Base-by-base conservation (phyloP, 129 eudicot species). In the Gnaphalium uliginosum region DNA sequence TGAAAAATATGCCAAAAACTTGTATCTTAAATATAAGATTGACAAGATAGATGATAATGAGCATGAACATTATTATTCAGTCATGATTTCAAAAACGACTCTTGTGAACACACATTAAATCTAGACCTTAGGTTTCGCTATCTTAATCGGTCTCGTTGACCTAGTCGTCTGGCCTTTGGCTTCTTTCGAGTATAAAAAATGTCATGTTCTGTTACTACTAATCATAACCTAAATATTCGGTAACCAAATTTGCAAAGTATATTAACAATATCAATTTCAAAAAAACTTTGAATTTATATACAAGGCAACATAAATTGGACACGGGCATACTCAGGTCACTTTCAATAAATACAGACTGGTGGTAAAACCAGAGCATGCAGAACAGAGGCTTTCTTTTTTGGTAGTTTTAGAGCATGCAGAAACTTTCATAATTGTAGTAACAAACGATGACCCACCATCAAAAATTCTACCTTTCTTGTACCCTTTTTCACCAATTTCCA, bases 401-500 rank as follows among this genome's bases (percentile, higher is more conserved):
- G 32, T 61, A 60, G 41, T 50, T 77, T 67, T 71, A 24, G 21
- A 51, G 74, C 83, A 65, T 79, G 83, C 75, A 80, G 64, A 41
- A 65, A 9, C 79, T 80, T 66, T 80, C 79, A 80, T 80, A 57
- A 80, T 73, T 66, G 54, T 80, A 73, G 70, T 29, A 80, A 80
- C 54, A 78, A 78, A 70, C 76, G 51, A 69, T 78, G 65, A 50
- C 83, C 68, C 61, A n/a, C 74, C 50, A n/a, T 72, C n/a, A 63
- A 65, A 72, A 33, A 56, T 23, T 39, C 59, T 37, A 62, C 58
- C 29, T 21, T 57, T 58, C 26, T 32, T 80, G 74, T 69, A 58
- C 69, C 75, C 60, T 66, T 79, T 72, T 78, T 46, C 41, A 29
- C 27, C 41, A 77, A 68, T n/a, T 67, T 67, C 29, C 6, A 35